These are phyloP conservation scores for Curvularia hawaiiensis DNA, from an alignment of 2,329 filamentous ascomycete genomes.

Conservation along the genomic window DNA sequence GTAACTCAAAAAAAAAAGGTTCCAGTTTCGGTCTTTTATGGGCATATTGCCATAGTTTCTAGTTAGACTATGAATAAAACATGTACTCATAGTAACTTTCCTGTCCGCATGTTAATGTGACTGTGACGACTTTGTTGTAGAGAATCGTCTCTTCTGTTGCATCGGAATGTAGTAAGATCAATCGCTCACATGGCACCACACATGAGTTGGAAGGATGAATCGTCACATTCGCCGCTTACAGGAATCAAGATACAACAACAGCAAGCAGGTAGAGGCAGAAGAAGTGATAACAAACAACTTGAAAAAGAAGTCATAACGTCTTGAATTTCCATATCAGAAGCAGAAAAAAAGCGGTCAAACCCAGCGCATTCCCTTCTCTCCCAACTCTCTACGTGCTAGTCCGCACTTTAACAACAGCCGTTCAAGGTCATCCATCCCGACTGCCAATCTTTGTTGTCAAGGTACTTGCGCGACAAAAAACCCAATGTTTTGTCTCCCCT, in stretches of 20 bases:
- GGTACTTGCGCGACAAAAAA: not conserved
- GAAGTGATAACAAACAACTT: not conserved
- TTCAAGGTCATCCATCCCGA: not conserved
- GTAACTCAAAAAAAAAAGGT: not conserved
- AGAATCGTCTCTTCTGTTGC: not conserved
- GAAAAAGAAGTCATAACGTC: conserved; percentile 37
- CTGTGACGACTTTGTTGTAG: not conserved
- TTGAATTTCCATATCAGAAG: conserved; percentile 33
- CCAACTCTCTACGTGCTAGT: conserved; percentile 1
- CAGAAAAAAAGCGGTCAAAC: conserved; percentile 5
- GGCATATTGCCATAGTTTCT: not conserved
- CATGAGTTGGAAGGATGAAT: not conserved
- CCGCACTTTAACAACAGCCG: conserved; percentile 1
- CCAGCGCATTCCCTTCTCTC: not conserved
- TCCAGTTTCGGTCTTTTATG: not conserved
- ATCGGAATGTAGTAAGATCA: not conserved
- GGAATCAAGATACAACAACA: not conserved
- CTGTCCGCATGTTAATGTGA: not conserved
- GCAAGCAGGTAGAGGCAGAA: not conserved
- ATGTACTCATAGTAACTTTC: not conserved
- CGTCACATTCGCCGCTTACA: not conserved
- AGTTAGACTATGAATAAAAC: not conserved
- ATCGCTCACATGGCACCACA: not conserved
- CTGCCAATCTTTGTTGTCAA: not conserved
- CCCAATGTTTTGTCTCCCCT: not conserved